Evolutionary conservation across 2,329 filamentous ascomycete species (phyloP), one percentile per base, ranked within the genome.

Genomic region (Cladobotryum protrusum): DNA sequence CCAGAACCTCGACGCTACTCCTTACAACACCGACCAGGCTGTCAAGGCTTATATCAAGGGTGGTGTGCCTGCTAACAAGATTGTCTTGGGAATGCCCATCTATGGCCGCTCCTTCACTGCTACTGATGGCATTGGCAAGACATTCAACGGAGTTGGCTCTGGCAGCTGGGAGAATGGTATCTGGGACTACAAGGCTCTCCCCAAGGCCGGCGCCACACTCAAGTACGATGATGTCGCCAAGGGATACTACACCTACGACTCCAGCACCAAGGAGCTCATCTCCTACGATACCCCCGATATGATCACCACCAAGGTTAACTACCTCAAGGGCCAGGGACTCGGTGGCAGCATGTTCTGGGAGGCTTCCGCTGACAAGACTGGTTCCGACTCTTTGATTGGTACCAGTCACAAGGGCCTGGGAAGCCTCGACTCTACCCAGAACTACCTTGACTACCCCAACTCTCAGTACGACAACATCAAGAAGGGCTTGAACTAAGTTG

Each of bases 271-370:
- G 51, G 81, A 82, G 56, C 79, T 95, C 68, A 74, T 95, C 54
- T 83, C 80, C 18, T 95, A 87, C 63, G 83, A 87, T 62, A 88
- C 78, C 1, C 77, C 82, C 0, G 69, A 72, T 24, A 77, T 84
- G 58, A 74, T 82, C 29, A 64, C 69, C 45, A 62, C 70, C 56
- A 95, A 93, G 71, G 80, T 82, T 5, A 60, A 70, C 3, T 92
- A 85, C 63, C 78, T 90, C 57, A 75, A 77, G 65, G 60, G 68
- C 45, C 73, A 75, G 49, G 76, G 81, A 0, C 73, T 93, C 1
- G 87, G 83, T 3, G 89, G 88, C 19, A 82, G 79, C 29, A 92
- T 93, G 87, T 95, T 87, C 78, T 95, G 88, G 88, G 87, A 93
- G 65, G 82, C 79, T 14, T 87, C 82, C 53, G 82, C 76, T 7